These are phyloP conservation scores for Paraglomus occultum DNA, from an alignment of 192 early-diverging fungal genomes.

Conservation along the genomic window DNA sequence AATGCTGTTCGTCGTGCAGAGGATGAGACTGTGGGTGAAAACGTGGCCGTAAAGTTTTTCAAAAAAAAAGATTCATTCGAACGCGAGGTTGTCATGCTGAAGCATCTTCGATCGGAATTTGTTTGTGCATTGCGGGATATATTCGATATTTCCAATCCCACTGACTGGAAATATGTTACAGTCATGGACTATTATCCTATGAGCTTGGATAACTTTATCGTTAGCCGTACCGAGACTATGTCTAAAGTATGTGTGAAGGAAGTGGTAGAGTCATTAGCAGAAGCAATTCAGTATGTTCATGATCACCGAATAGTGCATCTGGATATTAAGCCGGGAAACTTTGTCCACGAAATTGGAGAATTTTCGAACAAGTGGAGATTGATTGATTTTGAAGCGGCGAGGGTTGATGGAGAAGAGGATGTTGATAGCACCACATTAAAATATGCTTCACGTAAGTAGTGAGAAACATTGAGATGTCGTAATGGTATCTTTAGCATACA, in stretches of 20 bases:
- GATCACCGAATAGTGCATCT: conserved; percentile 8
- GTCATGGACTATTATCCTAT: conserved; percentile 6
- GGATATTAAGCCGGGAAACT: conserved; percentile 24
- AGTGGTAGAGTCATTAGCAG: conserved; percentile 3
- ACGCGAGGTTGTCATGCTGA: conserved; percentile 4
- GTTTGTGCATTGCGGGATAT: neutral
- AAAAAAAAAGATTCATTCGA: neutral
- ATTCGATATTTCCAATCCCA: neutral
- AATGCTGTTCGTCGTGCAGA: neutral
- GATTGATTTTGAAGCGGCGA: conserved; percentile 53
- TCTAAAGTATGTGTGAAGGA: neutral
- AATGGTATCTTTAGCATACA: too few relatives aligned
- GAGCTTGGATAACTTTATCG: conserved; percentile 1
- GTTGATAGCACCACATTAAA: conserved; percentile 49
- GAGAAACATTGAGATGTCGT: too few relatives aligned
- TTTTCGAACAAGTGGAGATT: conserved; percentile 43
- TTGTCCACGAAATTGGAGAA: conserved; percentile 16
- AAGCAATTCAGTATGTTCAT: conserved; percentile 27
- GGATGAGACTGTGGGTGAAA: neutral
- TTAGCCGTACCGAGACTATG: neutral
- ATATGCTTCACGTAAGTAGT: conserved; percentile 43
- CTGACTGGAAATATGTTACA: neutral
- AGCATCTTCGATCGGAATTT: conserved; percentile 2
- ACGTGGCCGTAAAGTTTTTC: conserved; percentile 1
- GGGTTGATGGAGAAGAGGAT: conserved; percentile 47